These are phyloP conservation scores for Neurospora sp. DNA, from an alignment of 495 filamentous ascomycete genomes.

Conservation along the genomic window DNA sequence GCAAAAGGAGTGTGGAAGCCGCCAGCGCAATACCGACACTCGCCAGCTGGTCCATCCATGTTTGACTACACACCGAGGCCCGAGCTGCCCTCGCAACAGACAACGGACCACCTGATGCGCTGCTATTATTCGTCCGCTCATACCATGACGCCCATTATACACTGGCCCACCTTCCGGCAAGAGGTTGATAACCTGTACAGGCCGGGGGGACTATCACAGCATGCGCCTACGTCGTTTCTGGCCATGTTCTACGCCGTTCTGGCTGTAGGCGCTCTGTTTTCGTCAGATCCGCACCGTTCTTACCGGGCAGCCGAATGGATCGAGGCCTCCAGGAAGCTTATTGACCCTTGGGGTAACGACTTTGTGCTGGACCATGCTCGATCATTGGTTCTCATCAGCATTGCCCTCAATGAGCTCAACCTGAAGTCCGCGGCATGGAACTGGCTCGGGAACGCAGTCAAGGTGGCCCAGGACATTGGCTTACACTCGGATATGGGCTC, in stretches of 20 bases:
- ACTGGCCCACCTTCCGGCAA: constrained; percentile 76
- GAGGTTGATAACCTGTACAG: constrained; percentile 73
- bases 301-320: constrained; percentile 61
- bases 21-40: constrained; percentile 59
- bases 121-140: constrained; percentile 72
- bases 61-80: constrained; percentile 44
- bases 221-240: constrained; percentile 47
- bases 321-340: constrained; percentile 55
- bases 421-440: constrained; percentile 81
- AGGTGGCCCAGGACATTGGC: constrained; percentile 81
- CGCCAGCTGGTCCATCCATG: constrained; percentile 33
- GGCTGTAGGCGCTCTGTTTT: constrained; percentile 75
- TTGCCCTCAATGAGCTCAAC: constrained; percentile 80
- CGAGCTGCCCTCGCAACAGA: constrained; percentile 56
- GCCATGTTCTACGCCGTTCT: constrained; percentile 78
- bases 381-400: constrained; percentile 59
- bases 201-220: constrained; percentile 48
- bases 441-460: constrained; percentile 78
- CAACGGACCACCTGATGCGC: constrained; percentile 65
- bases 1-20: constrained; percentile 73
- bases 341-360: constrained; percentile 78
- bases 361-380: constrained; percentile 72
- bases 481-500: constrained; percentile 68
- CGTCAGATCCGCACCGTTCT: constrained; percentile 38
- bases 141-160: constrained; percentile 69